Conservation (phyloP, 2,329 filamentous ascomycete species). For the Emmonsiellopsis sp. region DNA sequence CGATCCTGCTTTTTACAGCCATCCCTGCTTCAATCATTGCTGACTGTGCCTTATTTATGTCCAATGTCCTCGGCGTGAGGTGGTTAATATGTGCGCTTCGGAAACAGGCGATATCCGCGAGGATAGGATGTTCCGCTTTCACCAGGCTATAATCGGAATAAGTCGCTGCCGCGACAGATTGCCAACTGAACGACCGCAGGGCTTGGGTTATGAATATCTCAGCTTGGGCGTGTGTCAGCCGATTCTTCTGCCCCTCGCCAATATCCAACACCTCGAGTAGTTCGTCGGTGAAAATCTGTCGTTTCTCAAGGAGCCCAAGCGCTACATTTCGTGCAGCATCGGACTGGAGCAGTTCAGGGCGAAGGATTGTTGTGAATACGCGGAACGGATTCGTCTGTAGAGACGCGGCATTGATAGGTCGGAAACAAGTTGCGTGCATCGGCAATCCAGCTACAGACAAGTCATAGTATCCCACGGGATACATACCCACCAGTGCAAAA, state of each 20-base stretch:
- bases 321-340: constrained; percentile 24
- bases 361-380: constrained; percentile 33
- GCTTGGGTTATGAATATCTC: constrained; percentile 34
- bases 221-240: constrained; percentile 22
- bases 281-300: constrained; percentile 34
- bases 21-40: constrained; percentile 35
- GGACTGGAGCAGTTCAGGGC: constrained; percentile 33
- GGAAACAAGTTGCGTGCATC: constrained; percentile 45
- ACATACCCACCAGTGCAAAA: constrained; percentile 40
- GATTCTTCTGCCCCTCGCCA: constrained; percentile 21
- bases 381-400: constrained; percentile 38
- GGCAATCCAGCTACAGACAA: constrained; percentile 39
- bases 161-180: constrained; percentile 31
- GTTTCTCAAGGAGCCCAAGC: constrained; percentile 22
- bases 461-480: constrained; percentile 45
- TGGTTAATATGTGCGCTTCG: constrained; percentile 44
- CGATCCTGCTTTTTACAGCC: constrained; percentile 40
- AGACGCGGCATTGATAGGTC: constrained; percentile 27
- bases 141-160: constrained; percentile 35
- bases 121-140: constrained; percentile 36
- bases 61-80: constrained; percentile 42
- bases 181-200: constrained; percentile 42
- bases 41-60: constrained; percentile 38
- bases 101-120: constrained; percentile 40
- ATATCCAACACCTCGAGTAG: constrained; percentile 29